Evolutionary conservation across 306 rosid genomes (phyloP).

Genomic region (Dryas octopetala): DNA sequence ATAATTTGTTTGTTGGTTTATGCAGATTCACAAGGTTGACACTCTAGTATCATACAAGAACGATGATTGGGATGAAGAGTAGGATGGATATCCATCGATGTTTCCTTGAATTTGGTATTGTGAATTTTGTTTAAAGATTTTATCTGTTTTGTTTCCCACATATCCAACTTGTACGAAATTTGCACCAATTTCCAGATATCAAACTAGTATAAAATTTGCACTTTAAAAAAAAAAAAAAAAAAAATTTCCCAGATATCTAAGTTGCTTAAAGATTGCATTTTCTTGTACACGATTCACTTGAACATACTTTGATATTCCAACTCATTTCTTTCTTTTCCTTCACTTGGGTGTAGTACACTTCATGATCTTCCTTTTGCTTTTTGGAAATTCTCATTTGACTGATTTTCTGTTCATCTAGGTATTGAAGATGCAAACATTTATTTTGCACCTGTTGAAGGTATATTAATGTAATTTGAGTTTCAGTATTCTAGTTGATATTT

Average conservation of each 20-base stretch:
- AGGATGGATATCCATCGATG: background rate
- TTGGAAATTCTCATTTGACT: constrained; percentile 16
- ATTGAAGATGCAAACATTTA: constrained; percentile 81
- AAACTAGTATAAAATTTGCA: no score
- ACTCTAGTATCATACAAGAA: constrained; percentile 97
- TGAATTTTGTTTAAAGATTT: background rate
- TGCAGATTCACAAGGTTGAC: constrained; percentile 93
- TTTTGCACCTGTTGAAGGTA: constrained; percentile 96
- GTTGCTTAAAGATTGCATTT: background rate
- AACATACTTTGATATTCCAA: background rate
- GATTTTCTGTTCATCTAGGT: constrained; percentile 51
- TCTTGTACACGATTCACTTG: background rate
- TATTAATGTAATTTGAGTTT: constrained; percentile 28
- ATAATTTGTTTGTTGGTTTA: constrained; percentile 11
- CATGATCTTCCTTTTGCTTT: background rate
- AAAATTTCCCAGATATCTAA: no score
- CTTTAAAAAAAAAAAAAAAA: no score
- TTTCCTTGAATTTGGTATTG: background rate
- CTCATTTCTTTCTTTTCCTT: background rate
- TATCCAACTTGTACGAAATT: no score
- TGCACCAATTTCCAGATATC: no score
- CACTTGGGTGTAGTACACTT: background rate
- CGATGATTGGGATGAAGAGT: constrained; percentile 82
- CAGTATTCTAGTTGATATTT: constrained; percentile 1
- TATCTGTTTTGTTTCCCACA: no score